These are phyloP conservation scores for Vinca major DNA, from an alignment of 305 asterid species.

Conservation along the genomic window DNA sequence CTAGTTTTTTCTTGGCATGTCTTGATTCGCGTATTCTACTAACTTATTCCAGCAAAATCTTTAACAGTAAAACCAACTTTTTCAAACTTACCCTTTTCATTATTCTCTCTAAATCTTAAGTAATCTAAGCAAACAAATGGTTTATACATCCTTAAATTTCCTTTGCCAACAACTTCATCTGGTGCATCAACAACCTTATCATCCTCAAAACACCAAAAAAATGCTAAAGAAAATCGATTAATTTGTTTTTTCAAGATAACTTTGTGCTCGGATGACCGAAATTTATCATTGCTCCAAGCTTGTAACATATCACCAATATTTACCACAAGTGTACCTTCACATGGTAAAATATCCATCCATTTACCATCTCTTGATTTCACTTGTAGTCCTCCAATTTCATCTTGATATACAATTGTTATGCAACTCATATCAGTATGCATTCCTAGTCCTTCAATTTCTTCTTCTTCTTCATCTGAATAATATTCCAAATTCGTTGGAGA, in stretches of 20 bases:
- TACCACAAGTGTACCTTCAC: slow-evolving; percentile 55
- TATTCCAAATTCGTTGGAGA: slow-evolving; percentile 22
- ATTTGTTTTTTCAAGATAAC: slow-evolving; percentile 36
- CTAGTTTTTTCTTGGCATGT: no score
- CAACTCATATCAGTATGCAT: slow-evolving; percentile 88
- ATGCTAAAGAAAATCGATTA: slow-evolving; percentile 52
- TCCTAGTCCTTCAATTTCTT: slow-evolving; percentile 56
- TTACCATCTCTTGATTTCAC: slow-evolving; percentile 49
- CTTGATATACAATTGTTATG: slow-evolving; percentile 54
- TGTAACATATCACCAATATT: slow-evolving; percentile 67
- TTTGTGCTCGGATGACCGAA: slow-evolving; percentile 63
- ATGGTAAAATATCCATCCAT: slow-evolving; percentile 56
- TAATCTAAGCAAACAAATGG: slow-evolving; percentile 54
- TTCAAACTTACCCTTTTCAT: slow-evolving; percentile 59
- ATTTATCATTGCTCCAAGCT: slow-evolving; percentile 66
- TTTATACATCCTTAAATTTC: slow-evolving; percentile 28
- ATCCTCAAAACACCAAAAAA: slow-evolving; percentile 75
- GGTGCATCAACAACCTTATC: slow-evolving; percentile 51
- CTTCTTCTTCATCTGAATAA: slow-evolving; percentile 14
- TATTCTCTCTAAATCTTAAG: slow-evolving; percentile 45
- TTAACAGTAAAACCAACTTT: slow-evolving; percentile 63
- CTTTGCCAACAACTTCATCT: slow-evolving; percentile 40
- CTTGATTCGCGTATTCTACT: not conserved
- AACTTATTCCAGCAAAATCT: slow-evolving; percentile 43
- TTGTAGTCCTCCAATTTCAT: slow-evolving; percentile 65